Percentiles rank a stretch among this genome's conserved stretches.
Evolutionary conservation across 2,329 filamentous ascomycete genomes (phyloP).

Genomic region (Paecilomyces variotii): DNA sequence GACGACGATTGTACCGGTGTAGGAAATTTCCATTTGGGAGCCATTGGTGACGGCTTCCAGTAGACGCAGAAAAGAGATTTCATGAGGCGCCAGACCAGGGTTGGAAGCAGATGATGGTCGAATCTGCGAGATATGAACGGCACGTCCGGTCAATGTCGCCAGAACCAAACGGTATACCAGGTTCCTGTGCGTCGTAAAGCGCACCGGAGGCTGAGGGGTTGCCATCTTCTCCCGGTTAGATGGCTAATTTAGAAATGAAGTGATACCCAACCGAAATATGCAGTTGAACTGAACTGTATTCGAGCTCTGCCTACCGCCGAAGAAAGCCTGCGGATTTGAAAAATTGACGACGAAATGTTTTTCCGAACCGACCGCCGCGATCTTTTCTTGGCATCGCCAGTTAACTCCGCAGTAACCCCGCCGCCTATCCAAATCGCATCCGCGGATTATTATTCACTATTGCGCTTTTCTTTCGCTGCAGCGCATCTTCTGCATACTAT

Average conservation of each 20-base stretch:
- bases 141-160: constrained; percentile 80
- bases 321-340: constrained; percentile 13
- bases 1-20: constrained; percentile 86
- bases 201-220: constrained; percentile 46
- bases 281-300: not conserved
- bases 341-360: constrained; percentile 21
- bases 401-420: not conserved
- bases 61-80: constrained; percentile 91
- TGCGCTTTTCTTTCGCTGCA: not conserved
- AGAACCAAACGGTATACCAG: constrained; percentile 80
- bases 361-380: constrained; percentile 15
- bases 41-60: constrained; percentile 94
- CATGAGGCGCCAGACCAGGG: constrained; percentile 82
- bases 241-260: not conserved
- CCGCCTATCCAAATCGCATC: not conserved
- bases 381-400: not conserved
- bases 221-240: constrained; percentile 23
- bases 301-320: not conserved
- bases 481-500: too few relatives aligned
- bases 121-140: constrained; percentile 90
- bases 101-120: constrained; percentile 76
- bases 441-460: not conserved
- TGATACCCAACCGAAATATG: not conserved
- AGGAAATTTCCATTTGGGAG: constrained; percentile 87
- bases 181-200: constrained; percentile 76